Base-by-base conservation (phyloP, 140 eudicot species). In the Bidens hawaiensis region DNA sequence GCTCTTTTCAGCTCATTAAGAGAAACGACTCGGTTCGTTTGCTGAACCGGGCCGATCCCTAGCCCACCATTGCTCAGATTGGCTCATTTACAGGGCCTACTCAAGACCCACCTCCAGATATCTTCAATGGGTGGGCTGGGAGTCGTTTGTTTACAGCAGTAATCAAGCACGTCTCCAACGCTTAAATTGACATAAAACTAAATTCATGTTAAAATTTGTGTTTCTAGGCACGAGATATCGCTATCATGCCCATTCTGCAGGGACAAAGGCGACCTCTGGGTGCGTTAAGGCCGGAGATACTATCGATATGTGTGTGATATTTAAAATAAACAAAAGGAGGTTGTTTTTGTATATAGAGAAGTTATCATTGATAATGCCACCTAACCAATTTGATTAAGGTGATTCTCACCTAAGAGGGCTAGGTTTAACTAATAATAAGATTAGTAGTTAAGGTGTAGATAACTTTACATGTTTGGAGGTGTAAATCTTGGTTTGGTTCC, bases 211-310 rank as follows among this genome's bases (percentile, higher is more conserved):
- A n/a, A n/a, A n/a, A n/a, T n/a, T n/a, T n/a, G n/a, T 31, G 68
- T 55, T 62, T 49, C 24, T 49, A 78, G 85, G 93, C 80, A 67
- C n/a, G 55, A 51, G 55, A 70, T 85, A 56, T 80, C 95, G 2
- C 77, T 65, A 40, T 83, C 90, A 10, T 86, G 95, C 75, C 87
- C 90, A 1, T 86, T 86, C 18, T 86, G 90, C 52, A 75, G 90
- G 38, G 74, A 73, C 43, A 71, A 69, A 12, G 67, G 64, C 9
- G 89, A 85, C 52, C 82, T 79, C 2, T 85, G 86, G 94, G 68
- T 82, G 42, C 57, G 63, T 77, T 11, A 73, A 69, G 60, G 60
- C 41, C 4, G 68, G 26, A 48, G 94, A 85, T 4, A 51, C 62
- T 17, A 60, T 65, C 33, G 86, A 79, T 65, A 30, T 64, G 47